Evolutionary conservation across 108 stramenopile species (phyloP).

Genomic region (Cyclotella cryptica): DNA sequence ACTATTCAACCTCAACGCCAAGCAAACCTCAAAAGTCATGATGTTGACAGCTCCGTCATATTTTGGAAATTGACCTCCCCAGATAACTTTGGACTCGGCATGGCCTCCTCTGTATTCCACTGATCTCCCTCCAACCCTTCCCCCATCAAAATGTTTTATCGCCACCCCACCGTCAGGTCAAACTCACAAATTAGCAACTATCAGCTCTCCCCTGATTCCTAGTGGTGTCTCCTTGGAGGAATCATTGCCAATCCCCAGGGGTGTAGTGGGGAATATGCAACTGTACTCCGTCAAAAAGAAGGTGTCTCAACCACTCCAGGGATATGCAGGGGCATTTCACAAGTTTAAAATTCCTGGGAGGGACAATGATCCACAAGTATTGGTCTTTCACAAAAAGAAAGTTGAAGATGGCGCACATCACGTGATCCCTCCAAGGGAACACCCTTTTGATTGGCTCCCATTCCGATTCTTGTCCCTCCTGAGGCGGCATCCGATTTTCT

Average conservation of each 20-base stretch:
- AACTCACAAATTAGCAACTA: constrained; percentile 98
- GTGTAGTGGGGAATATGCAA: constrained; percentile 96
- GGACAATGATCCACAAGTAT: constrained; percentile 89
- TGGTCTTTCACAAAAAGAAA: constrained; percentile 98
- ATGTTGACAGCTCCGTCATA: constrained; percentile 88
- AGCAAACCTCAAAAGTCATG: constrained; percentile 94
- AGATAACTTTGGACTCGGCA: constrained; percentile 93
- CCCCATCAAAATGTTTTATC: constrained; percentile 95
- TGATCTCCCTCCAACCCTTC: constrained; percentile 88
- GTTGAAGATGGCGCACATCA: constrained; percentile 76
- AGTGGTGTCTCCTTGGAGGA: constrained; percentile 98
- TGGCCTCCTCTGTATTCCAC: constrained; percentile 93
- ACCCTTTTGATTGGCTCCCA: constrained; percentile 89
- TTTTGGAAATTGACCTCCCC: constrained; percentile 97
- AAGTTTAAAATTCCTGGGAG: constrained; percentile 91
- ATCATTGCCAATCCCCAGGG: constrained; percentile 87
- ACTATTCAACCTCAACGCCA: constrained; percentile 96
- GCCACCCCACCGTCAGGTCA: constrained; percentile 89
- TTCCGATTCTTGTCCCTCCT: constrained; percentile 91
- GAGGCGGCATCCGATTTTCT: constrained; percentile 98
- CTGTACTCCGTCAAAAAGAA: constrained; percentile 96
- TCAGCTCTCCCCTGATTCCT: constrained; percentile 92
- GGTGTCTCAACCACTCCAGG: constrained; percentile 95
- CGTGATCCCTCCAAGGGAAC: constrained; percentile 94
- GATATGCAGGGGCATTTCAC: constrained; percentile 95